Evolutionary conservation across 331 rosid species (phyloP), one percentile per base, ranked within the genome.

Genomic region (Cydonia oblonga): DNA sequence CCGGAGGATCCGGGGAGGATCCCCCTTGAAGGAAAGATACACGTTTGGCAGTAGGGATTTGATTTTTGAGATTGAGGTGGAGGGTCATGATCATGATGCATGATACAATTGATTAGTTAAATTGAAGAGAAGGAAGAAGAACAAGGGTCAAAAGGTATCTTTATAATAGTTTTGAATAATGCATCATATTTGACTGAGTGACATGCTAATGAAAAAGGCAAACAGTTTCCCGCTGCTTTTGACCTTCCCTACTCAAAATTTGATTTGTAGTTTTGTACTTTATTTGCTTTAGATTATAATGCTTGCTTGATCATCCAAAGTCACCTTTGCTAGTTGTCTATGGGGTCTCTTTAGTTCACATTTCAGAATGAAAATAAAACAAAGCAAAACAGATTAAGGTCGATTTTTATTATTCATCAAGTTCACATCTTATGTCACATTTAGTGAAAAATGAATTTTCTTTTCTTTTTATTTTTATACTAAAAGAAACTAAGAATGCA

Each of bases 181-280:
- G 51, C 38, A 13, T 28, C 20, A 64, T 28, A 56, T 56, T 46
- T 68, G 51, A 62, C 25, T 10, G n/a, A 59, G 60, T 58, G 32
- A 56, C 33, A 33, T 18, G 22, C 19, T 32, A 24, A 44, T 62
- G 42, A 51, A 66, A 73, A 79, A 67, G 78, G 72, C 75, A 25
- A 68, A 68, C 74, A 63, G 74, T 25, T 61, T 72, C 75, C 65
- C 80, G 51, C 68, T 53, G 68, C 75, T 68, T 75, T 75, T 75
- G 46, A 64, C 46, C 54, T 57, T 23, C 46, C 49, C 70, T 18
- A 18, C 63, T 54, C 63, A 30, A 53, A 53, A 68, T 74, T 74
- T 78, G 64, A 61, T 61, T 63, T 49, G 3, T 24, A 30, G 29
- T 29, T 40, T 44, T 38, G 46, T 40, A 40, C 46, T 40, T 40